Evolutionary conservation across 805 yeast genomes (phyloP), one percentile per base, ranked within the genome.

Genomic region (Clavispora fructus): DNA sequence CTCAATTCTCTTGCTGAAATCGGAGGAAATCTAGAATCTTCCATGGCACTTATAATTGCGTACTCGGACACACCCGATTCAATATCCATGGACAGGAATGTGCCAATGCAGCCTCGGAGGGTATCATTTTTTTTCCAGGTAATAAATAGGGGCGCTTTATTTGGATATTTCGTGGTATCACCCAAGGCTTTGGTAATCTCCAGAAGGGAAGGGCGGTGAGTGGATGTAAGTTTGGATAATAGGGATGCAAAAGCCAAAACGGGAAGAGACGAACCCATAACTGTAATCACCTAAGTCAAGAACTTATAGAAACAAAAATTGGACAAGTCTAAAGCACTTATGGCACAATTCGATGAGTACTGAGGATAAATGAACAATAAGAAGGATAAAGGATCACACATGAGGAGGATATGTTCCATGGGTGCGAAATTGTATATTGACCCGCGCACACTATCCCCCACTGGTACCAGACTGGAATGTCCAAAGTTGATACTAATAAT

Each of bases 41-140:
- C 79, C 7, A 89, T 65, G 0, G 96, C 96, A 2, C 79, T 67
- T 16, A 64, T 58, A 14, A 84, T 44, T 0, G 96, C 74, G 59
- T 83, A 92, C 33, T 73, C 71, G 19, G 68, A 61, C 4, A 90
- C 74, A 0, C 94, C 96, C 1, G 58, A 42, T 14, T 75, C 81
- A 2, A 87, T 54, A 0, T 75, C 71, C 46, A 76, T 62, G 13
- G 77, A 66, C 16, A 73, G 68, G 61, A 94, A 94, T 0, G 96
- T 91, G 1, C 99, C 99, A 45, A 92, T 94, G 60, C 99, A 92
- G 0, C 99, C 99, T 38, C 98, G 71, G 41, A 92, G 68, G 12
- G 69, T 65, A 25, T 64, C 62, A 43, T 55, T 51, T 46, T 76
- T 74, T 55, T 81, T 83, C 96, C 97, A 94, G 0, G 98, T 94